Conservation (phyloP, 2,329 filamentous ascomycete species). For the Parascedosporium putredinis region DNA sequence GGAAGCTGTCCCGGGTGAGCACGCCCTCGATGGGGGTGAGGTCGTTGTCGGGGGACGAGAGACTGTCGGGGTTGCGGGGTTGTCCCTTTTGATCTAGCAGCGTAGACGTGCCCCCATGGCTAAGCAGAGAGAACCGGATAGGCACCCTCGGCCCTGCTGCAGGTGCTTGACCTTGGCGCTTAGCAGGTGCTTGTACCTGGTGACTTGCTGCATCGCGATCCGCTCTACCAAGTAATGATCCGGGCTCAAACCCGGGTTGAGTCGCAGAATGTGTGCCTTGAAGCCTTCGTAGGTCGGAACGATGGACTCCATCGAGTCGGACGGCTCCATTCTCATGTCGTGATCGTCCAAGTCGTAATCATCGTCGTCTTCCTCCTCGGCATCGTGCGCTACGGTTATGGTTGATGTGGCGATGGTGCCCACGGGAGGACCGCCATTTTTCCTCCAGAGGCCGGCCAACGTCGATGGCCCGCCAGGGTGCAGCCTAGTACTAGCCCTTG, state of each 20-base stretch:
- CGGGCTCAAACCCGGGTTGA: slow-evolving; percentile 61
- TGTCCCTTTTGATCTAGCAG: slow-evolving; percentile 51
- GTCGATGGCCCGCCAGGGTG: slow-evolving; percentile 20
- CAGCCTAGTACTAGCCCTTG: slow-evolving; percentile 23
- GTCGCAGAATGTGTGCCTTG: slow-evolving; percentile 56
- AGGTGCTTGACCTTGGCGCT: slow-evolving; percentile 62
- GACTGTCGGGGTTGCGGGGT: slow-evolving; percentile 48
- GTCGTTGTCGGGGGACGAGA: slow-evolving; percentile 48
- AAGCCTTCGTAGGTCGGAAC: slow-evolving; percentile 68
- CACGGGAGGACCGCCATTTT: slow-evolving; percentile 42
- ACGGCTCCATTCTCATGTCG: slow-evolving; percentile 51
- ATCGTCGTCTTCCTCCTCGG: slow-evolving; percentile 45
- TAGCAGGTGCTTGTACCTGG: slow-evolving; percentile 68
- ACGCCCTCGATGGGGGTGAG: slow-evolving; percentile 58
- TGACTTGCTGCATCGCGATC: slow-evolving; percentile 69
- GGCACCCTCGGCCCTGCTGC: slow-evolving; percentile 49
- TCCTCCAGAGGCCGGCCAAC: slow-evolving; percentile 41
- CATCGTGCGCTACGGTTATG: slow-evolving; percentile 17
- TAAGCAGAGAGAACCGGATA: slow-evolving; percentile 52
- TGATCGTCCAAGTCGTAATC: slow-evolving; percentile 53
- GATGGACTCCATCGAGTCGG: slow-evolving; percentile 54
- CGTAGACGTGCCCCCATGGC: slow-evolving; percentile 56
- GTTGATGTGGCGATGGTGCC: slow-evolving; percentile 29
- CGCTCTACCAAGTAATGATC: slow-evolving; percentile 62
- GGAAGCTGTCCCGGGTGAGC: slow-evolving; percentile 65